Evolutionary conservation across 73 alveolate genomes (phyloP).

Genomic region (Symbiodinium pilosum): DNA sequence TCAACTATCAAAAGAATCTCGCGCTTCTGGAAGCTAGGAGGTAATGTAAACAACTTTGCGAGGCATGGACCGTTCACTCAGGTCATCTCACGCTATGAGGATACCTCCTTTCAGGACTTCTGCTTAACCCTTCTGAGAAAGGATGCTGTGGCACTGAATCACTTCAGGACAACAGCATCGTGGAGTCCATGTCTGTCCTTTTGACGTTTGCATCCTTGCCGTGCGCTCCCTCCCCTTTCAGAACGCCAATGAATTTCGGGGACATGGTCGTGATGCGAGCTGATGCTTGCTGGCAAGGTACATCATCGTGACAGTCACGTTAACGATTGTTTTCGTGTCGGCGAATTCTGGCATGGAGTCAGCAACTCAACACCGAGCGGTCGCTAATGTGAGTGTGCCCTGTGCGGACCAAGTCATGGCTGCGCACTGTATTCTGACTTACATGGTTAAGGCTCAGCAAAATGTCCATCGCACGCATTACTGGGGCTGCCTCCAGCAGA

Average conservation of each 20-base stretch:
- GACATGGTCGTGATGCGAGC: not conserved
- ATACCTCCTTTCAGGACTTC: constrained; percentile 61
- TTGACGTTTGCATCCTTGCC: constrained; percentile 77
- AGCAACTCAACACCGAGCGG: too few relatives aligned
- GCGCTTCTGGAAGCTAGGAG: too few relatives aligned
- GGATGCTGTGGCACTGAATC: not conserved
- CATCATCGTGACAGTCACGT: constrained; percentile 32
- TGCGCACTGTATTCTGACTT: too few relatives aligned
- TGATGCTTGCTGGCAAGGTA: constrained; percentile 12
- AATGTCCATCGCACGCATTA: not conserved
- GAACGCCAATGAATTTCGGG: too few relatives aligned
- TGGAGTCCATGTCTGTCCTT: constrained; percentile 78
- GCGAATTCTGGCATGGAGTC: constrained; percentile 23
- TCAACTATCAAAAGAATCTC: too few relatives aligned
- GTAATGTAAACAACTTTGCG: too few relatives aligned
- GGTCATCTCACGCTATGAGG: constrained; percentile 66
- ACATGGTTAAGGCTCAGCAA: not conserved
- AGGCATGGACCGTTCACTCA: not conserved
- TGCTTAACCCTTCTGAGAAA: not conserved
- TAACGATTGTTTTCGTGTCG: constrained; percentile 26
- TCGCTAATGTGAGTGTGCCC: too few relatives aligned
- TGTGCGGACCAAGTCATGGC: too few relatives aligned
- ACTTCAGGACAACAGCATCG: constrained; percentile 42
- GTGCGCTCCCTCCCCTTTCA: too few relatives aligned
- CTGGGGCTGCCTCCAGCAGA: not conserved